A percentile compares a stretch with the other conserved stretches of the same genome.
Conservation (phyloP, 2,329 filamentous ascomycete genomes). For the Colletotrichum sojae region DNA sequence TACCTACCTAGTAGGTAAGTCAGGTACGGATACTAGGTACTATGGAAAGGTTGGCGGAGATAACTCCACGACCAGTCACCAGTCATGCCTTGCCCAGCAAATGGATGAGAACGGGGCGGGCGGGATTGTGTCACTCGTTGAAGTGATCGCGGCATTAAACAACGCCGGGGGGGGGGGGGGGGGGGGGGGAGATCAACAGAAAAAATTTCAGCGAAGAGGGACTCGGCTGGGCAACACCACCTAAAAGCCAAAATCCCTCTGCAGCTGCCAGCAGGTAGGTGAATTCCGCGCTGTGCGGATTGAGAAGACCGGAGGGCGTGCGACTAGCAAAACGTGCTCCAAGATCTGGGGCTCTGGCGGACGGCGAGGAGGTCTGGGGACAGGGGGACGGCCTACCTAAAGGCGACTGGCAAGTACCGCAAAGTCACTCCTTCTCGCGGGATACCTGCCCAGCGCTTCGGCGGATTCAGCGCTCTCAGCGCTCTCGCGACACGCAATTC, state of each 20-base stretch:
- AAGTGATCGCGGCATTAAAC: constrained; percentile 35
- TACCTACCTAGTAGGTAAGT: too few species aligned
- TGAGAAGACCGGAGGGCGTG: constrained; percentile 23
- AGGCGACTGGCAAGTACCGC: constrained; percentile 12
- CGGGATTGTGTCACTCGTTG: constrained; percentile 27
- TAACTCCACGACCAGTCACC: constrained; percentile 25
- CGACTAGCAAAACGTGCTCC: constrained; percentile 37
- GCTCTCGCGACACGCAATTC: neutral
- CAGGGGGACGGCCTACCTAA: constrained; percentile 5
- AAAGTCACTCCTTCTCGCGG: constrained; percentile 11
- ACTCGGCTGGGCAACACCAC: too few species aligned
- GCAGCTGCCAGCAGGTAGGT: neutral
- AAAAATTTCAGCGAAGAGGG: too few species aligned
- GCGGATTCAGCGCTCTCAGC: constrained; percentile 15
- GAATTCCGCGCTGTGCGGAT: neutral
- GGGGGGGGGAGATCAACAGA: too few species aligned
- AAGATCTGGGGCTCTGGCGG: constrained; percentile 33
- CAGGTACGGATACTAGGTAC: too few species aligned
- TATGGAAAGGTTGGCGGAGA: constrained; percentile 8
- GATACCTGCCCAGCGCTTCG: neutral
- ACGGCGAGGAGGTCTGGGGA: constrained; percentile 34
- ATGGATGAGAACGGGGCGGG: constrained; percentile 14
- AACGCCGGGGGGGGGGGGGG: neutral
- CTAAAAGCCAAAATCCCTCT: neutral
- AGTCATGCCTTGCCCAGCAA: neutral